These are phyloP conservation scores for Strobilomyces confusus DNA, from an alignment of 768 basidiomycete genomes.

Conservation along the genomic window DNA sequence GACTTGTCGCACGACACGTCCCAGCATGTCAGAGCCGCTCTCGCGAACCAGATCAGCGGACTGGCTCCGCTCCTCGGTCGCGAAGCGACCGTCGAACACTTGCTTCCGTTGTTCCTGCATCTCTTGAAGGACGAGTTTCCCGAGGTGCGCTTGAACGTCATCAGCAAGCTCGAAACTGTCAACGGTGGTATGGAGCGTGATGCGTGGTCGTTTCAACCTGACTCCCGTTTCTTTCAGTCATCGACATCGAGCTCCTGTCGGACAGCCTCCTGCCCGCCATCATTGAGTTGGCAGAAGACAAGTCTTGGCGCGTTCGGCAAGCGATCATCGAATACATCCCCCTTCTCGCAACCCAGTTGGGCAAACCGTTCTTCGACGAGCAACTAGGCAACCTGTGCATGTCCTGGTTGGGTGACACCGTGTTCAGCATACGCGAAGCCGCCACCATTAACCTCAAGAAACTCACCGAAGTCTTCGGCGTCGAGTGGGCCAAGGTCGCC, in stretches of 20 bases:
- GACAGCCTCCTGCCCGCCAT: conserved; percentile 97
- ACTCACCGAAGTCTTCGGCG: conserved; percentile 96
- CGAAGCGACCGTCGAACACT: conserved; percentile 91
- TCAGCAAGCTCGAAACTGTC: conserved; percentile 96
- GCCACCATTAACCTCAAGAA: conserved; percentile 96
- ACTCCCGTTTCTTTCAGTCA: conserved; percentile 52
- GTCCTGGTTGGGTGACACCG: conserved; percentile 98
- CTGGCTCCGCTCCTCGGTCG: conserved; percentile 92
- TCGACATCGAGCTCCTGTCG: conserved; percentile 91
- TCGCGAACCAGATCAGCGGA: conserved; percentile 94
- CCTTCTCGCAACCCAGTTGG: conserved; percentile 96
- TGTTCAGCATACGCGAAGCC: conserved; percentile 98
- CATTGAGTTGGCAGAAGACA: conserved; percentile 97
- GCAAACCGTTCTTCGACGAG: conserved; percentile 96
- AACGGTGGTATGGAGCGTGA: conserved; percentile 64
- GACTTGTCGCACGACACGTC: conserved; percentile 91
- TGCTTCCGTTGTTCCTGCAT: conserved; percentile 95
- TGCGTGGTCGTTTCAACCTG: conserved; percentile 4
- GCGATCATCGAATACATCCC: conserved; percentile 99
- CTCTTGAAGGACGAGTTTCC: conserved; percentile 98
- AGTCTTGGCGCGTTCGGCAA: conserved; percentile 99
- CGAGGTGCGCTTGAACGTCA: conserved; percentile 95
- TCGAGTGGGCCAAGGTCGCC: conserved; percentile 91
- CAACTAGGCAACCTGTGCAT: conserved; percentile 96
- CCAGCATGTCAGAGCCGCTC: conserved; percentile 95